phyloP scores from a whole-genome alignment of 2,329 filamentous ascomycete genomes.

The Pseudogymnoascus destructans region DNA sequence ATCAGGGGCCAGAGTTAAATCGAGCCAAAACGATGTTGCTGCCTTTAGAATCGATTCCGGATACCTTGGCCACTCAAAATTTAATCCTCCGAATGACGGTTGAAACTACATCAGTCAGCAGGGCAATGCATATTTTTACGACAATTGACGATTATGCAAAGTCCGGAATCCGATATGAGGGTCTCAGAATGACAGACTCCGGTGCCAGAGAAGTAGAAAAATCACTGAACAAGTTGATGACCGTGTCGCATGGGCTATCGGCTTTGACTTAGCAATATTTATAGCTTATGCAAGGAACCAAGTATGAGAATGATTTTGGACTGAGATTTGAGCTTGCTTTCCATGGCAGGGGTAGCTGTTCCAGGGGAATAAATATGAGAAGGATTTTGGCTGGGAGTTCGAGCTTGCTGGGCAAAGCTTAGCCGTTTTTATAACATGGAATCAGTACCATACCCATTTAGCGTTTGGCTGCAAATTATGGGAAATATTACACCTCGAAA shows the following conservation, averaged over 20 bases:
- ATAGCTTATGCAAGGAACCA: not conserved
- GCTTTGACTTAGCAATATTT: not conserved
- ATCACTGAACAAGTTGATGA: not conserved
- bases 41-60: slow-evolving; percentile 21
- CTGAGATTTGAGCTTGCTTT: not conserved
- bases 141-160: slow-evolving; percentile 18
- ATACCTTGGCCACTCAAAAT: slow-evolving; percentile 16
- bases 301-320: not conserved
- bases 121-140: slow-evolving; percentile 5
- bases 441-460: not conserved
- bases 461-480: not conserved
- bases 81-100: slow-evolving; percentile 15
- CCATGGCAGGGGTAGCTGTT: not conserved
- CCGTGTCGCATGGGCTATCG: not conserved
- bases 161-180: slow-evolving; percentile 14
- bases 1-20: slow-evolving; percentile 15
- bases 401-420: not conserved
- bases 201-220: not conserved
- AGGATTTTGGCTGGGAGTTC: not conserved
- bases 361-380: not conserved
- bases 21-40: slow-evolving; percentile 21
- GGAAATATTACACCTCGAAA: not conserved
- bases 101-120: slow-evolving; percentile 12
- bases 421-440: not conserved
- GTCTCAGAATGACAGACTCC: slow-evolving; percentile 13